These are phyloP conservation scores for Clathrospora elynae DNA, from an alignment of 2,329 filamentous ascomycete species.

Conservation along the genomic window DNA sequence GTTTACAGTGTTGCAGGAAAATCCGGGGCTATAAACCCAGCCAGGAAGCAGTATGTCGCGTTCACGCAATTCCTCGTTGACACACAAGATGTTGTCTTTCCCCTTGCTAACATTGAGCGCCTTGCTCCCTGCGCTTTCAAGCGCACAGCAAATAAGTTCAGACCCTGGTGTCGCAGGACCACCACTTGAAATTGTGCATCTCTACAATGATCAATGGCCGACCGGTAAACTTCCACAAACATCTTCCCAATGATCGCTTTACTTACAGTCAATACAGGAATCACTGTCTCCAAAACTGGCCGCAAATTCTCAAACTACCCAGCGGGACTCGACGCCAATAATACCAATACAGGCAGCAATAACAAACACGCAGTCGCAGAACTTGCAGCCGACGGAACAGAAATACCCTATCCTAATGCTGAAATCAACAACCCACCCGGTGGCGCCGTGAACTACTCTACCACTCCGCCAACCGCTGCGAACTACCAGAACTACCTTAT, in stretches of 20 bases:
- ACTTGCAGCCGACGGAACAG: slow-evolving; percentile 51
- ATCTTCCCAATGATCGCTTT: not conserved
- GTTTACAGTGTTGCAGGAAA: slow-evolving; percentile 2
- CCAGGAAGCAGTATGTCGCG: not conserved
- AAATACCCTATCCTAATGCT: slow-evolving; percentile 51
- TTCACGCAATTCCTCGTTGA: not conserved
- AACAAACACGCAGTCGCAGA: slow-evolving; percentile 58
- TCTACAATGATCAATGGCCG: slow-evolving; percentile 59
- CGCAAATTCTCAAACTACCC: slow-evolving; percentile 61
- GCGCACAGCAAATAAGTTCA: slow-evolving; percentile 24
- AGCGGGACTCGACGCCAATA: slow-evolving; percentile 55
- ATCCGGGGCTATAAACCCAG: slow-evolving; percentile 9
- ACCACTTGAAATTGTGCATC: slow-evolving; percentile 55
- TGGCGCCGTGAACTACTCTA: slow-evolving; percentile 59
- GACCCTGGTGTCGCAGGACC: slow-evolving; percentile 52
- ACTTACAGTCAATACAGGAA: slow-evolving; percentile 41
- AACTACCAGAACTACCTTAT: slow-evolving; percentile 58
- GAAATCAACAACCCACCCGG: slow-evolving; percentile 57
- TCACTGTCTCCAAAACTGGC: slow-evolving; percentile 58
- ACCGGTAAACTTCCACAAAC: slow-evolving; percentile 40
- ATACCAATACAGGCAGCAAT: slow-evolving; percentile 51
- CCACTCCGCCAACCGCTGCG: slow-evolving; percentile 52
- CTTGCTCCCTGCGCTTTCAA: slow-evolving; percentile 18
- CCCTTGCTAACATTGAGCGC: slow-evolving; percentile 14
- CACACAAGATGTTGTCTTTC: slow-evolving; percentile 8